A percentile compares a stretch with the other conserved stretches of the same genome.
Evolutionary conservation across 129 eudicot genomes (phyloP).

Genomic region (Flaveria linearis): DNA sequence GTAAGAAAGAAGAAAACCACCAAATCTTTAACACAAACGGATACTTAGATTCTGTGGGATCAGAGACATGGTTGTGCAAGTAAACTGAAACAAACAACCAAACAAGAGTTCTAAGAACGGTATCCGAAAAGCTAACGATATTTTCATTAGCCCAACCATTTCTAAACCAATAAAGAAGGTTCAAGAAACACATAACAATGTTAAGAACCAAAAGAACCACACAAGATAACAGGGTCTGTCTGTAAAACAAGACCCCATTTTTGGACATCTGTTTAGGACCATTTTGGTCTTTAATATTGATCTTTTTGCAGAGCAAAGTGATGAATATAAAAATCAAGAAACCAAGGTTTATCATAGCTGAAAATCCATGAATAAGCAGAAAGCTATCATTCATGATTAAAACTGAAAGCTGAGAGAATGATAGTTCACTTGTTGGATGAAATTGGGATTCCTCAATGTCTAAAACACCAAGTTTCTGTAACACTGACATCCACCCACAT

Average conservation of each 20-base stretch:
- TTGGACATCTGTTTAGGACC: conserved; percentile 31
- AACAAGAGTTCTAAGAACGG: conserved; percentile 41
- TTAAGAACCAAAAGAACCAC: conserved; percentile 49
- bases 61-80: conserved; percentile 40
- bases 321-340: conserved; percentile 39
- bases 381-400: conserved; percentile 14
- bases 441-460: background rate
- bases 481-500: background rate
- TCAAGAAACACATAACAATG: conserved; percentile 49
- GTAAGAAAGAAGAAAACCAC: conserved; percentile 57
- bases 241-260: conserved; percentile 36
- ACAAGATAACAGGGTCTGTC: conserved; percentile 41
- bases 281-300: conserved; percentile 13
- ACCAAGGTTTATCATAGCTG: conserved; percentile 43
- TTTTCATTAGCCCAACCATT: conserved; percentile 63
- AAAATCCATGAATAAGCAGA: conserved; percentile 38
- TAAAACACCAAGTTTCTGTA: background rate
- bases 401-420: conserved; percentile 18
- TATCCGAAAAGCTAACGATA: conserved; percentile 38
- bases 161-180: conserved; percentile 50
- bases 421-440: conserved; percentile 18
- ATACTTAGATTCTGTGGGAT: conserved; percentile 36
- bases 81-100: conserved; percentile 56
- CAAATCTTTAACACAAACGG: conserved; percentile 58
- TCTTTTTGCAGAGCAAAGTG: conserved; percentile 39